Evolutionary conservation across 1,284 basidiomycete genomes (phyloP), one percentile per base, ranked within the genome.

Genomic region (Amylostereum areolatum): DNA sequence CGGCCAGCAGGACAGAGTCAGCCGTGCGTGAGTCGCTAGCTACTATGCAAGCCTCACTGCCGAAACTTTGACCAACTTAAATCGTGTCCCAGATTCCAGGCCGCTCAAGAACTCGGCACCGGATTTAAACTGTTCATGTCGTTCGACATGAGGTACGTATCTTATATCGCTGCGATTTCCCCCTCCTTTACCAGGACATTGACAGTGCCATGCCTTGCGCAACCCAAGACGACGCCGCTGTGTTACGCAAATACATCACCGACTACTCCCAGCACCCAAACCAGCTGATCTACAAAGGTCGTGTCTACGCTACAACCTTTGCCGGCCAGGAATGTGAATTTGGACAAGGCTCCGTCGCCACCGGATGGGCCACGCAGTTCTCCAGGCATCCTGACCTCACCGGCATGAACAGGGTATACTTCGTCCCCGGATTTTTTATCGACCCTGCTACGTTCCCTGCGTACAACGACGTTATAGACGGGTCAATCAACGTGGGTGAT

Each of bases 61-160:
- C 24, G 56, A 59, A 12, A 42, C 42, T 10, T 49, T 41, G 7
- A 18, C 24, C 11, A 9, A 28, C 11, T 12, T 8, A 30, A 9
- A 42, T 41, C 27, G 18, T 18, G 33, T 29, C 29, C 7, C 42
- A 2, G 46, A 42, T 36, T 42, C 33, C 37, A 44, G 1, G 56
- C 52, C n/a, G 55, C 57, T 0, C 35, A 48, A 8, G 35, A 34
- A 6, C 46, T 49, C 31, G 52, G 48, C 6, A 53, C 58, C 3
- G 43, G 51, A 9, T 81, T 83, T 71, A 75, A 75, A 61, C 62
- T 82, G 33, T 81, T 81, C 69, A 58, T 82, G 46, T 77, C 75
- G 28, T 72, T 82, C 55, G 80, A 83, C 66, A 78, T 83, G 75
- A 35, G 48, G n/a, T 57, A n/a, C 3, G 37, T 39, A 6, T 12